Evolutionary conservation across 169 alveolate genomes (phyloP).

Genomic region (Fabrea salina): DNA sequence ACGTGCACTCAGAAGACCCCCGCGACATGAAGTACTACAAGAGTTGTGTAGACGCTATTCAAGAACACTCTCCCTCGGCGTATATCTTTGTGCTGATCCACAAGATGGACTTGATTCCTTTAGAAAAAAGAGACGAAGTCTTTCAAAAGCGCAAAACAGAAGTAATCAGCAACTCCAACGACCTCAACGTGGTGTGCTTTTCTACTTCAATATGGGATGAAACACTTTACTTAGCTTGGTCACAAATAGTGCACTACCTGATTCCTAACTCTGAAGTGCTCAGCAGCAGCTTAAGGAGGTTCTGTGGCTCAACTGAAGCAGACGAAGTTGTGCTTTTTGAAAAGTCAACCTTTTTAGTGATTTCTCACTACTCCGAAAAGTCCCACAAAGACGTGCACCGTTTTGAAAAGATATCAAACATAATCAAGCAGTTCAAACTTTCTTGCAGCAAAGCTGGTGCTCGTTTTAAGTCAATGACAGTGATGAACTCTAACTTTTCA

Average conservation of each 20-base stretch:
- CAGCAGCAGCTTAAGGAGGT: conserved; percentile 67
- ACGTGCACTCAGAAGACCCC: conserved; percentile 67
- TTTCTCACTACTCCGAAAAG: conserved; percentile 67
- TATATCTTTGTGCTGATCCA: conserved; percentile 88
- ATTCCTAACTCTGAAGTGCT: conserved; percentile 82
- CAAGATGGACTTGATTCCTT: conserved; percentile 88
- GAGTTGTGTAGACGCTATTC: conserved; percentile 78
- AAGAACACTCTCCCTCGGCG: conserved; percentile 85
- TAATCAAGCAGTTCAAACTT: conserved; percentile 89
- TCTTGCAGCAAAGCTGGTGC: conserved; percentile 87
- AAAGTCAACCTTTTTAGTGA: conserved; percentile 91
- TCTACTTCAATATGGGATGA: conserved; percentile 93
- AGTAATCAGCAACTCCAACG: conserved; percentile 51
- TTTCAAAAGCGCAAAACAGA: conserved; percentile 69
- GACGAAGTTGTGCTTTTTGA: conserved; percentile 93
- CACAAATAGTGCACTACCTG: conserved; percentile 84
- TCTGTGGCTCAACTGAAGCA: conserved; percentile 81
- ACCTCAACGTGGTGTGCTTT: conserved; percentile 61
- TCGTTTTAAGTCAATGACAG: conserved; percentile 77
- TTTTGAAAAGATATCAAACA: conserved; percentile 91
- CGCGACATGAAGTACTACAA: conserved; percentile 81
- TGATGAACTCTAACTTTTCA: conserved; percentile 78
- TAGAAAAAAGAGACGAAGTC: conserved; percentile 72
- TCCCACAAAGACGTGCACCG: conserved; percentile 80
- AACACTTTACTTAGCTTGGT: conserved; percentile 91